phyloP scores from a whole-genome alignment of 108 stramenopile genomes.

The Hondaea fermentalgiana region DNA sequence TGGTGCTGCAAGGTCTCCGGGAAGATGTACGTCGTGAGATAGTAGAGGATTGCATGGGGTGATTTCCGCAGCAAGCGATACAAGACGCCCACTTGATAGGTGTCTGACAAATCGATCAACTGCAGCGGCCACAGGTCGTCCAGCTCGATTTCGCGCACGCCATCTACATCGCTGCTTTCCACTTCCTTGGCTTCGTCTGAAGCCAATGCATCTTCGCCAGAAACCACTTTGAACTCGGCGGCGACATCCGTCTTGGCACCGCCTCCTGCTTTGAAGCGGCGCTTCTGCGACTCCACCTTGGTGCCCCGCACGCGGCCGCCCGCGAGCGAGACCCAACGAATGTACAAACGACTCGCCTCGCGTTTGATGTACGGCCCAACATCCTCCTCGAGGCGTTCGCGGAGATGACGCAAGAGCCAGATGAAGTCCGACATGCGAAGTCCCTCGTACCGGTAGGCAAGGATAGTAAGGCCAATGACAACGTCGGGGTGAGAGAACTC shows the following conservation, averaged over 20 bases:
- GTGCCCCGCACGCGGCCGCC: constrained; percentile 75
- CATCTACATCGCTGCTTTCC: background rate
- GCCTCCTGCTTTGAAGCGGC: background rate
- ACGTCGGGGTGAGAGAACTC: constrained; percentile 57
- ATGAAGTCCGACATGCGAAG: constrained; percentile 36
- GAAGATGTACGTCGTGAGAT: constrained; percentile 42
- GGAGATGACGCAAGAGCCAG: constrained; percentile 27
- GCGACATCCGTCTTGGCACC: background rate
- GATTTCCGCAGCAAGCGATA: constrained; percentile 31
- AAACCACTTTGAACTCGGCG: background rate
- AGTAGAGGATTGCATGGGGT: constrained; percentile 43
- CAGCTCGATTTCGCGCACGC: background rate
- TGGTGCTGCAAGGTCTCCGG: constrained; percentile 49
- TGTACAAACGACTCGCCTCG: constrained; percentile 58
- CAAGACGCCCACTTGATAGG: constrained; percentile 37
- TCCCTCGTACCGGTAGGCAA: constrained; percentile 58
- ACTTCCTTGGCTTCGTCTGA: background rate
- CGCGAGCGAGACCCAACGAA: constrained; percentile 82
- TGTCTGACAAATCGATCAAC: constrained; percentile 38
- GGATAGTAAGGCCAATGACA: constrained; percentile 48
- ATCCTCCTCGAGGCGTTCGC: constrained; percentile 38
- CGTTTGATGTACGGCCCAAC: constrained; percentile 38
- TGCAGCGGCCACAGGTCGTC: constrained; percentile 50
- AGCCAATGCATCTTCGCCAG: background rate
- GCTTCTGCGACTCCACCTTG: background rate